phyloP scores from a whole-genome alignment of 192 early-diverging fungal genomes.

The Dispira parvispora region DNA sequence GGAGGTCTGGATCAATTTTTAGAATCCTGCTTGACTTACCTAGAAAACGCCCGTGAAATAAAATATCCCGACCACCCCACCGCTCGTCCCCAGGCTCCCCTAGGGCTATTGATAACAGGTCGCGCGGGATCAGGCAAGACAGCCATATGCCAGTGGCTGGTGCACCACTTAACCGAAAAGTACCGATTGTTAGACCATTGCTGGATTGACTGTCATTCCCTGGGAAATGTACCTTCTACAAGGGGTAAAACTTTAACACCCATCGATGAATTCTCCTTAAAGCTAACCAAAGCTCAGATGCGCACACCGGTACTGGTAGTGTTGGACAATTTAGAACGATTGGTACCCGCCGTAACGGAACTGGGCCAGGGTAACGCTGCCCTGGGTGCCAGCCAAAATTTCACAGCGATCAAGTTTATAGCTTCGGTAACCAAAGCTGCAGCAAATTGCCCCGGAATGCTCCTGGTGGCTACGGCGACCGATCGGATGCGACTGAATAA shows the following conservation, averaged over 20 bases:
- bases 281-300: constrained; percentile 9
- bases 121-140: constrained; percentile 2
- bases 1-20: neutral
- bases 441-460: constrained; percentile 8
- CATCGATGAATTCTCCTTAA: neutral
- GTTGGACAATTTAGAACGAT: constrained; percentile 25
- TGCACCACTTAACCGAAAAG: neutral
- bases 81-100: neutral
- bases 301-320: constrained; percentile 21
- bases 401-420: neutral
- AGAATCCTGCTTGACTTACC: neutral
- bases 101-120: neutral
- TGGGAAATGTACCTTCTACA: neutral
- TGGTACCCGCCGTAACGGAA: constrained; percentile 22
- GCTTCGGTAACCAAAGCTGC: neutral
- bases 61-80: neutral
- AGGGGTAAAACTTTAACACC: neutral
- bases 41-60: neutral
- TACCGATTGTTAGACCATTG: neutral
- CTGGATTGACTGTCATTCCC: neutral
- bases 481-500: constrained; percentile 18
- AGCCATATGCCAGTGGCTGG: neutral
- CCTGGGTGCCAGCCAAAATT: neutral
- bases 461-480: constrained; percentile 22
- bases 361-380: neutral